Evolutionary conservation across 768 basidiomycete species (phyloP).

Genomic region (Lenzites betulinus): DNA sequence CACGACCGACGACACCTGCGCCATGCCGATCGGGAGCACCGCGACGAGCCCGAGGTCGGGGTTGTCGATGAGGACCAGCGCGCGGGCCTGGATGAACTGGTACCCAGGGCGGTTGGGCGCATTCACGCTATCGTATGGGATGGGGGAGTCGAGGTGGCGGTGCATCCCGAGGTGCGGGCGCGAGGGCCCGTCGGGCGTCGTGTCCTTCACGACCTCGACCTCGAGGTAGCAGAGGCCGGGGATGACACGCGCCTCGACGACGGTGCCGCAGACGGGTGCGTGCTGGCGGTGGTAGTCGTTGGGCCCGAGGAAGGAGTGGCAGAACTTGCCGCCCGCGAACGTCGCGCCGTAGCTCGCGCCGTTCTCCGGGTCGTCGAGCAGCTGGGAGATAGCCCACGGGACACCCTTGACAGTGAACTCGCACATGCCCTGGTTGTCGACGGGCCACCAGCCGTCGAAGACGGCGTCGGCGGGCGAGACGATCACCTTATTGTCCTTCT

Average conservation of each 20-base stretch:
- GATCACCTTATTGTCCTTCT: slow-evolving; percentile 9
- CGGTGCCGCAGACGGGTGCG: slow-evolving; percentile 23
- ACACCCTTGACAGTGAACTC: slow-evolving; percentile 21
- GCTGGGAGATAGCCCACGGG: slow-evolving; percentile 22
- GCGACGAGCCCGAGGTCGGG: slow-evolving; percentile 25
- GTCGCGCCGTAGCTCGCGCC: not conserved
- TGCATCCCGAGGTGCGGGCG: not conserved
- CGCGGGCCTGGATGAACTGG: slow-evolving; percentile 29
- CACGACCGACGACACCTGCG: slow-evolving; percentile 27
- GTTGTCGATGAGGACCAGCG: slow-evolving; percentile 24
- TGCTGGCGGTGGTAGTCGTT: slow-evolving; percentile 27
- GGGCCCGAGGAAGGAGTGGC: slow-evolving; percentile 23
- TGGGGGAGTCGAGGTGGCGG: not conserved
- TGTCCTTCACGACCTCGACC: slow-evolving; percentile 8
- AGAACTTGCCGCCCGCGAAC: slow-evolving; percentile 22
- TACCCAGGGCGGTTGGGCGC: slow-evolving; percentile 24
- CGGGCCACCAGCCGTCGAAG: slow-evolving; percentile 19
- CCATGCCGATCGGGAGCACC: slow-evolving; percentile 28
- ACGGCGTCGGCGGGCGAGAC: slow-evolving; percentile 18
- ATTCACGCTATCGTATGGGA: not conserved
- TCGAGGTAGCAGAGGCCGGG: slow-evolving; percentile 27
- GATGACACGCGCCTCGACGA: slow-evolving; percentile 23
- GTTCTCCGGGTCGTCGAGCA: slow-evolving; percentile 13
- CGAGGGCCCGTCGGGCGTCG: not conserved
- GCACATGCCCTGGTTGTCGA: slow-evolving; percentile 12